These are phyloP conservation scores for Eustoma russellianum DNA, from an alignment of 257 asterid genomes.

Conservation along the genomic window DNA sequence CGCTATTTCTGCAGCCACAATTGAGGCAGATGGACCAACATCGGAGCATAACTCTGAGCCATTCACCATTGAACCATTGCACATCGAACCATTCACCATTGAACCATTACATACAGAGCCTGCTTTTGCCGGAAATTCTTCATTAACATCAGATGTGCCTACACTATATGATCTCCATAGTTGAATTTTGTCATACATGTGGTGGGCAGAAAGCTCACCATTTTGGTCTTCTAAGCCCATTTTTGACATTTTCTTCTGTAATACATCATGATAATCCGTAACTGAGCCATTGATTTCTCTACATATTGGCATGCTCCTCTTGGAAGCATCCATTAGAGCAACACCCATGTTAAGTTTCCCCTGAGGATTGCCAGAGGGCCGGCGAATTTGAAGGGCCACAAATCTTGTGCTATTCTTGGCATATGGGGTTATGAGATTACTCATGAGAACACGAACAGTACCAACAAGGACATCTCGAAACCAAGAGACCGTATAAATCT, in stretches of 20 bases:
- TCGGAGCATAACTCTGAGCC: slow-evolving; percentile 62
- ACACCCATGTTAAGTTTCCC: slow-evolving; percentile 85
- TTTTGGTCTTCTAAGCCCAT: neutral
- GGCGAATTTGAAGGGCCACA: slow-evolving; percentile 59
- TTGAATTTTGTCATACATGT: slow-evolving; percentile 22
- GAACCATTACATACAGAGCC: slow-evolving; percentile 32
- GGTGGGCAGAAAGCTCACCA: slow-evolving; percentile 1
- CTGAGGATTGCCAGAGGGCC: slow-evolving; percentile 66
- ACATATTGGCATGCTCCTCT: slow-evolving; percentile 32
- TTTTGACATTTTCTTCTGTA: slow-evolving; percentile 6
- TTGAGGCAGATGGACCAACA: slow-evolving; percentile 83
- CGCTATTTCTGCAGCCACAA: slow-evolving; percentile 78
- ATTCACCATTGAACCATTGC: slow-evolving; percentile 25
- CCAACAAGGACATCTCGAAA: slow-evolving; percentile 53
- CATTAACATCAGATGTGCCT: slow-evolving; percentile 21
- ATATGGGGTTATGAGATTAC: slow-evolving; percentile 29
- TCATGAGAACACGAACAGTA: slow-evolving; percentile 35
- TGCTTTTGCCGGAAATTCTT: slow-evolving; percentile 25
- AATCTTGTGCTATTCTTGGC: slow-evolving; percentile 20
- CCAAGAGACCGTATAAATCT: slow-evolving; percentile 59
- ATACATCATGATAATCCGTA: slow-evolving; percentile 2
- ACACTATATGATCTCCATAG: slow-evolving; percentile 38
- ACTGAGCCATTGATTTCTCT: neutral
- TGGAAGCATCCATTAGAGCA: slow-evolving; percentile 31
- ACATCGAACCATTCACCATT: slow-evolving; percentile 15